Evolutionary conservation across 768 basidiomycete species (phyloP).

Genomic region (Lentinus brumalis): DNA sequence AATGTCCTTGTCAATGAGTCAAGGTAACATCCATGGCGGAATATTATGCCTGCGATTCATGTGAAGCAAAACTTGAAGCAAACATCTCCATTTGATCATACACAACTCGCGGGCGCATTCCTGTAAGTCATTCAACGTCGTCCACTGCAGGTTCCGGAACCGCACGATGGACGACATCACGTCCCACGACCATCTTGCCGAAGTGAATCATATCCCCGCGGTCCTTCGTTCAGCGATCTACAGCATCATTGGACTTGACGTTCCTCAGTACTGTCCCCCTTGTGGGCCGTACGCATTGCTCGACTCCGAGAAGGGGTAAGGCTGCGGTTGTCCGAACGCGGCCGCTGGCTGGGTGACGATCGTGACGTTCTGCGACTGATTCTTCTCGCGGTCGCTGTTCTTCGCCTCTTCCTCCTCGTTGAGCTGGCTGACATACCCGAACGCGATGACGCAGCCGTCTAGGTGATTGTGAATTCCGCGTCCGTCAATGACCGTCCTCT

Average conservation of each 20-base stretch:
- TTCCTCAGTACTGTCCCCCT: not conserved
- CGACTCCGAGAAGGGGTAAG: conserved; percentile 22
- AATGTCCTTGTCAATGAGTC: not conserved
- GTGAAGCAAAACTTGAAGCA: not conserved
- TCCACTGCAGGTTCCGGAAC: no score
- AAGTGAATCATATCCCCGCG: no score
- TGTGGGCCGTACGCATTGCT: conserved; percentile 13
- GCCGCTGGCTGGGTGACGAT: conserved; percentile 17
- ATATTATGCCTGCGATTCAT: no score
- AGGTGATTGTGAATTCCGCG: not conserved
- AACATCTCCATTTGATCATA: not conserved
- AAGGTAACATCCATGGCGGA: no score
- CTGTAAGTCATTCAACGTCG: no score
- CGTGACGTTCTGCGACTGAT: conserved; percentile 17
- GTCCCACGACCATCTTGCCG: no score
- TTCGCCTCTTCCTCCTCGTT: conserved; percentile 44
- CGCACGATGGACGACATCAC: no score
- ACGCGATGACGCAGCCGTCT: conserved; percentile 57
- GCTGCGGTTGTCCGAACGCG: no score
- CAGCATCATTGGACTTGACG: not conserved
- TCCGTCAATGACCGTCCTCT: no score
- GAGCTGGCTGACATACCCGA: conserved; percentile 55
- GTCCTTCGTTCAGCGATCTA: no score
- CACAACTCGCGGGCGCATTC: no score
- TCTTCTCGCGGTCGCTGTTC: conserved; percentile 15